Conservation (phyloP, 768 basidiomycete genomes). For the Suillus cothurnatus region DNA sequence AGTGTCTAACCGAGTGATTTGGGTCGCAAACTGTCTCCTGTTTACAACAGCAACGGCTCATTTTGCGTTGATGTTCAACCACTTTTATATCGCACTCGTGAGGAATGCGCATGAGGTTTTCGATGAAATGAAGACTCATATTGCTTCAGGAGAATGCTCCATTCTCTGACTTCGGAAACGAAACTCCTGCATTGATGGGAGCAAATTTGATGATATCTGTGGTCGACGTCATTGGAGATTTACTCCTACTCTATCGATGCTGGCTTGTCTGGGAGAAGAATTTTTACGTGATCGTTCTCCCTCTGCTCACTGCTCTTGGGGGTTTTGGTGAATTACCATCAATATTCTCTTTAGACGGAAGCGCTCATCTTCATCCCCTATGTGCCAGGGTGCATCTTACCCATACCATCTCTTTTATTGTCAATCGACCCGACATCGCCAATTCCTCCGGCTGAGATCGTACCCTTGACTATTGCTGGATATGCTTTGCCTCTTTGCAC, state of each 20-base stretch:
- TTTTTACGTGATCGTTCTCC: conserved; percentile 31
- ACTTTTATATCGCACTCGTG: conserved; percentile 24
- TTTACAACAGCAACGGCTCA: conserved; percentile 20
- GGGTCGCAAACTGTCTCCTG: conserved; percentile 18
- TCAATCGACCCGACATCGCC: background rate
- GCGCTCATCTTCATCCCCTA: background rate
- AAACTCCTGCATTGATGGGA: conserved; percentile 21
- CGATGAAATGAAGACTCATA: background rate
- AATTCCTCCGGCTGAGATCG: conserved; percentile 25
- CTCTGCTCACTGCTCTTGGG: conserved; percentile 27
- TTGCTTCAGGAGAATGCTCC: conserved; percentile 15
- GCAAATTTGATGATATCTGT: conserved; percentile 30
- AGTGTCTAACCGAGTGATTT: conserved; percentile 6
- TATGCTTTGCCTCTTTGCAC: conserved; percentile 36
- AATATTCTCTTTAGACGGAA: background rate
- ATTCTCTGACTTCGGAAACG: conserved; percentile 20
- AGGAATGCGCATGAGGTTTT: conserved; percentile 9
- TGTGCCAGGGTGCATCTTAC: background rate
- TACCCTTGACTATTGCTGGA: conserved; percentile 30
- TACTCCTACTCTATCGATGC: conserved; percentile 35
- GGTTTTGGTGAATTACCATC: conserved; percentile 26
- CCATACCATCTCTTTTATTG: background rate
- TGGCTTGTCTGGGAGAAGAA: conserved; percentile 34
- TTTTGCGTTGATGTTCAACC: conserved; percentile 24
- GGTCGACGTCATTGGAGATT: conserved; percentile 25